Evolutionary conservation across 2,329 filamentous ascomycete genomes (phyloP).

Genomic region (Fusarium sp.): DNA sequence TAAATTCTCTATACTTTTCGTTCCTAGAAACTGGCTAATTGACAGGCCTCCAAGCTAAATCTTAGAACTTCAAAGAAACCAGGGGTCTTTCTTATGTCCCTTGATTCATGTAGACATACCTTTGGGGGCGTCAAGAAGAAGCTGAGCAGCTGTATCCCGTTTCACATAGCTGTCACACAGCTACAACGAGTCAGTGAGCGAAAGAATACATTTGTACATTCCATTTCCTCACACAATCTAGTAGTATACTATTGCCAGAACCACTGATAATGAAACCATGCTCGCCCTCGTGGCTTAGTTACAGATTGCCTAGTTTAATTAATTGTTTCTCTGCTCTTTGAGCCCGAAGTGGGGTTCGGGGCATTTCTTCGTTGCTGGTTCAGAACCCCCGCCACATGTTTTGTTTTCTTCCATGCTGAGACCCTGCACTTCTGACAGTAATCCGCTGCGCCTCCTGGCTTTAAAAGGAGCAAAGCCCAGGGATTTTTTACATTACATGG

Average conservation of each 20-base stretch:
- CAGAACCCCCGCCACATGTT: slow-evolving; percentile 41
- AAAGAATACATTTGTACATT: not conserved
- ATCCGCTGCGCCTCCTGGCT: not conserved
- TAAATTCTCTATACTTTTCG: no score
- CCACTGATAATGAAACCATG: slow-evolving; percentile 7
- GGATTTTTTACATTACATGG: no score
- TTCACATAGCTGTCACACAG: not conserved
- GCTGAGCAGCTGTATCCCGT: not conserved
- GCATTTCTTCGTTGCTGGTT: slow-evolving; percentile 35
- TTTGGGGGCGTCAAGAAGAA: not conserved
- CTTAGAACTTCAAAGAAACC: not conserved
- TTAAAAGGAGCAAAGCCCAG: not conserved
- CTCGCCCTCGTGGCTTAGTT: no score
- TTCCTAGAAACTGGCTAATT: no score
- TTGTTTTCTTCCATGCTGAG: slow-evolving; percentile 36
- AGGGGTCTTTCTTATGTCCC: no score
- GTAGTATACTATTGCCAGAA: not conserved
- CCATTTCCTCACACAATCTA: slow-evolving; percentile 8
- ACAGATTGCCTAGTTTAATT: not conserved
- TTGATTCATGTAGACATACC: no score
- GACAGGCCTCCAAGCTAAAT: no score
- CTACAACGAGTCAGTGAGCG: not conserved
- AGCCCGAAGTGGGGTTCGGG: slow-evolving; percentile 32
- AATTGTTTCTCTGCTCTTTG: not conserved
- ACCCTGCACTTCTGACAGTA: slow-evolving; percentile 8